Percentiles rank a stretch among this genome's conserved stretches.
These are phyloP conservation scores for Coemansia furcata DNA, from an alignment of 192 early-diverging fungal species.

Conservation along the genomic window DNA sequence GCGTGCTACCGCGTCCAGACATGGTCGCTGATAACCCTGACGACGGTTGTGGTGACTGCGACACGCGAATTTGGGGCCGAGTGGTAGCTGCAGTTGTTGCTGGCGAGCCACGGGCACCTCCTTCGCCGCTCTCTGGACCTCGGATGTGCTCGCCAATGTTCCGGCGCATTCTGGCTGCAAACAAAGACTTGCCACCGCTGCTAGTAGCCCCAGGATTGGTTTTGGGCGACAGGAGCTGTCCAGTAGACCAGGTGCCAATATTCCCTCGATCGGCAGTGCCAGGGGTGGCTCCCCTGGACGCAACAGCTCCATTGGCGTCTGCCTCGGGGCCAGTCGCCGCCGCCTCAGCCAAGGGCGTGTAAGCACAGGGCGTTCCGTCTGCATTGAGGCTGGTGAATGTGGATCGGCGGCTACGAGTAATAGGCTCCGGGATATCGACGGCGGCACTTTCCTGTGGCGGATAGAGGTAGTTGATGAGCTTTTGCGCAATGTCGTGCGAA, in stretches of 20 bases:
- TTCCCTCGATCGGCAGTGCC: background rate
- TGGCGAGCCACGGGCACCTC: background rate
- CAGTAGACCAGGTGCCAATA: background rate
- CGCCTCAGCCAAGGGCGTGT: background rate
- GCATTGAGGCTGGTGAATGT: background rate
- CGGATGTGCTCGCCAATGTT: slow-evolving; percentile 18
- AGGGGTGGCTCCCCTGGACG: background rate
- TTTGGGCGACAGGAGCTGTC: background rate
- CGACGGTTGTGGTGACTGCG: slow-evolving; percentile 15
- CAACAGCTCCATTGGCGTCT: background rate
- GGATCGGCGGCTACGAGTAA: background rate
- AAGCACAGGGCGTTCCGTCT: background rate
- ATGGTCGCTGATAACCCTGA: slow-evolving; percentile 29
- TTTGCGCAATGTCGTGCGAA: slow-evolving; percentile 82
- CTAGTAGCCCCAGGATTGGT: too few relatives aligned
- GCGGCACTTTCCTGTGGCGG: slow-evolving; percentile 51
- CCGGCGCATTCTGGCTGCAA: slow-evolving; percentile 19
- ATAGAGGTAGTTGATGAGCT: slow-evolving; percentile 79
- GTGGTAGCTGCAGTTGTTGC: background rate
- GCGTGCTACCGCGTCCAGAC: slow-evolving; percentile 23
- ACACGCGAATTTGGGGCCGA: background rate
- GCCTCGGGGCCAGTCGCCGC: background rate
- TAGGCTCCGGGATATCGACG: background rate
- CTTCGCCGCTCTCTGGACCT: slow-evolving; percentile 1
- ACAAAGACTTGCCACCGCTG: slow-evolving; percentile 9